phyloP scores from a whole-genome alignment of 1,139 yeast species.

The Insectozyma bohioensis region DNA sequence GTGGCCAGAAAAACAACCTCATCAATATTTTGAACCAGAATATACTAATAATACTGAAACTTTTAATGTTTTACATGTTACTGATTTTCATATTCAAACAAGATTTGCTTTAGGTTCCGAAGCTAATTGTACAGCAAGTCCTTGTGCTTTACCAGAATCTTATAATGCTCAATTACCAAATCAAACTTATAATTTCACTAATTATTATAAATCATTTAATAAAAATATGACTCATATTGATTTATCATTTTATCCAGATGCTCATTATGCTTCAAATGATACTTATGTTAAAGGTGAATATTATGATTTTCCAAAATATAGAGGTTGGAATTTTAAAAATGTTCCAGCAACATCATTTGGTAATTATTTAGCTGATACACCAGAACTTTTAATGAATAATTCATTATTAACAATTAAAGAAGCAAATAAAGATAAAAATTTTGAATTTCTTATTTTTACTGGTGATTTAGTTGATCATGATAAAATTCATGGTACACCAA shows the following conservation, averaged over 20 bases:
- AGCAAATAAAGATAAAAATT: constrained; percentile 33
- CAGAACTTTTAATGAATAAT: constrained; percentile 56
- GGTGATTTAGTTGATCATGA: constrained; percentile 72
- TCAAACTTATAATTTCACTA: constrained; percentile 34
- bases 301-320: constrained; percentile 33
- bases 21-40: constrained; percentile 25
- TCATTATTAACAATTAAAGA: constrained; percentile 48
- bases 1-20: constrained; percentile 33
- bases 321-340: constrained; percentile 43
- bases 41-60: constrained; percentile 22
- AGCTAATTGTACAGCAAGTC: constrained; percentile 53
- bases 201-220: constrained; percentile 19
- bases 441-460: constrained; percentile 64
- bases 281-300: constrained; percentile 39
- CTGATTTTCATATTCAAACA: constrained; percentile 63
- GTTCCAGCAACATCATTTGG: constrained; percentile 63
- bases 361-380: constrained; percentile 62
- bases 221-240: constrained; percentile 27
- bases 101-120: constrained; percentile 60
- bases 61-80: constrained; percentile 64
- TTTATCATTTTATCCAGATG: constrained; percentile 16
- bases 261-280: constrained; percentile 33
- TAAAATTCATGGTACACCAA: constrained; percentile 43
- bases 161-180: constrained; percentile 30
- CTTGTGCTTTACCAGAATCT: constrained; percentile 50